Evolutionary conservation across 306 rosid genomes (phyloP).

Genomic region (Pueraria montana): DNA sequence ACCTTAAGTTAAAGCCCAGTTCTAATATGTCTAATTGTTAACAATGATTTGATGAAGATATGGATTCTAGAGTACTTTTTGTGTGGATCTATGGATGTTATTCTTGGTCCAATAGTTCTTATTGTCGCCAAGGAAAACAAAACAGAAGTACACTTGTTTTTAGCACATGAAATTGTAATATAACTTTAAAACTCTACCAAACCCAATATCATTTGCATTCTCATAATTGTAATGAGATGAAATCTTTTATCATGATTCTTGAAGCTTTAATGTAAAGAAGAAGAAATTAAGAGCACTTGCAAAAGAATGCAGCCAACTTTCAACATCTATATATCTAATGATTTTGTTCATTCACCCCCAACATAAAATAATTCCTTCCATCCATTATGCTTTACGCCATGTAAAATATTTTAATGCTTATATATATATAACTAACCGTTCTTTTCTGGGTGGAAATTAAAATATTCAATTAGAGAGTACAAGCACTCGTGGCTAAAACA

Average conservation of each 20-base stretch:
- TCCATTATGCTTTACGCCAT: not conserved
- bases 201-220: slow-evolving; percentile 18
- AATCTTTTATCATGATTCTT: slow-evolving; percentile 25
- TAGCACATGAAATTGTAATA: not conserved
- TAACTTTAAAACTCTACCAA: not conserved
- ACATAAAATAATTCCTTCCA: slow-evolving; percentile 31
- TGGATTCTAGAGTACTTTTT: not conserved
- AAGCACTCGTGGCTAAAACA: no score
- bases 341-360: slow-evolving; percentile 42
- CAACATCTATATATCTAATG: slow-evolving; percentile 13
- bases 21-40: not conserved
- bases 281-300: slow-evolving; percentile 18
- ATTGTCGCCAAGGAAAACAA: not conserved
- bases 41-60: slow-evolving; percentile 1
- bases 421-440: not conserved
- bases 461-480: not conserved
- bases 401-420: not conserved
- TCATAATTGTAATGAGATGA: slow-evolving; percentile 2
- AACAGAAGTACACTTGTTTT: not conserved
- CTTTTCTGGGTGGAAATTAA: not conserved
- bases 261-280: slow-evolving; percentile 26
- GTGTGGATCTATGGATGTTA: not conserved
- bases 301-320: slow-evolving; percentile 24
- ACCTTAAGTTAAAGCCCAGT: not conserved
- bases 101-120: not conserved